Conservation (phyloP, 805 yeast species). For the Komagataella mondaviorum region DNA sequence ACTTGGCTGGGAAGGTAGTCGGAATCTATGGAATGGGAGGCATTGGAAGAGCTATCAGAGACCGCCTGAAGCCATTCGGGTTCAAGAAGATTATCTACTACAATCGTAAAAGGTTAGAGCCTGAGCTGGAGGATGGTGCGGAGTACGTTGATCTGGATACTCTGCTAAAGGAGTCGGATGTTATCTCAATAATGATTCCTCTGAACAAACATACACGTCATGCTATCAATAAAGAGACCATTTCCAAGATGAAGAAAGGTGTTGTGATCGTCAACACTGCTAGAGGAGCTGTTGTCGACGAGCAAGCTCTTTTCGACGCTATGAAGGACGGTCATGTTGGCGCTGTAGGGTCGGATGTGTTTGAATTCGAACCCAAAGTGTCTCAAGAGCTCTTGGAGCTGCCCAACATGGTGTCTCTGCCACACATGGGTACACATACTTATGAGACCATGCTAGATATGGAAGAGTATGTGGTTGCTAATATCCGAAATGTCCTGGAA, state of each 20-base stretch:
- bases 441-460: slow-evolving; percentile 61
- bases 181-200: slow-evolving; percentile 67
- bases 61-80: slow-evolving; percentile 65
- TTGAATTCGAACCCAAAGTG: slow-evolving; percentile 64
- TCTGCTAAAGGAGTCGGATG: slow-evolving; percentile 47
- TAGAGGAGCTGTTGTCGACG: slow-evolving; percentile 76
- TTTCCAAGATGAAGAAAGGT: slow-evolving; percentile 65
- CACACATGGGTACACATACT: slow-evolving; percentile 84
- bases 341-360: slow-evolving; percentile 63
- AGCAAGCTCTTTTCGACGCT: slow-evolving; percentile 38
- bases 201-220: slow-evolving; percentile 62
- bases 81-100: slow-evolving; percentile 58
- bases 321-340: slow-evolving; percentile 53
- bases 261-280: slow-evolving; percentile 76
- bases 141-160: slow-evolving; percentile 64
- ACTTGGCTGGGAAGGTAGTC: slow-evolving; percentile 61
- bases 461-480: slow-evolving; percentile 70
- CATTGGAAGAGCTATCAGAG: slow-evolving; percentile 71
- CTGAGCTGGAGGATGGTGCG: slow-evolving; percentile 57
- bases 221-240: slow-evolving; percentile 43
- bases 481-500: slow-evolving; percentile 41
- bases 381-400: slow-evolving; percentile 44
- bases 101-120: slow-evolving; percentile 45
- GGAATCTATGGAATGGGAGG: slow-evolving; percentile 88
- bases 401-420: slow-evolving; percentile 65